Percentiles rank a stretch among this genome's conserved stretches.
Evolutionary conservation across 2,329 filamentous ascomycete species (phyloP).

Genomic region (Sphaerulina vaccinii): DNA sequence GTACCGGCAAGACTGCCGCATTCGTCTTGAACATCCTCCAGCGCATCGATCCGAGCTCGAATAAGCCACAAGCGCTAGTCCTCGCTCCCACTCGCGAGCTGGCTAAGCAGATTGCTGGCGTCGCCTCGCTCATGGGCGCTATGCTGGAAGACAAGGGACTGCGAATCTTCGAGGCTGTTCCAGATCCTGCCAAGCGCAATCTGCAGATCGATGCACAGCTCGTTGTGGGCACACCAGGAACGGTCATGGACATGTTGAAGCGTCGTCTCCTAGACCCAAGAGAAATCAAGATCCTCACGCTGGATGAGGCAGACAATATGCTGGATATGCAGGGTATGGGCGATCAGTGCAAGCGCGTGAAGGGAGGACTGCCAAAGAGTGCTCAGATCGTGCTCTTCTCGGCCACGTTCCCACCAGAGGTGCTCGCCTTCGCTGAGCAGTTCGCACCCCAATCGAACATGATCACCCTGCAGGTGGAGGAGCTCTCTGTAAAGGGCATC

Average conservation of each 20-base stretch:
- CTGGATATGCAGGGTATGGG: conserved; percentile 91
- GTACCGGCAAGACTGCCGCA: conserved; percentile 95
- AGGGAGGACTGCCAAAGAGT: conserved; percentile 67
- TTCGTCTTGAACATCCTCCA: conserved; percentile 91
- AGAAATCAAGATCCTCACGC: conserved; percentile 75
- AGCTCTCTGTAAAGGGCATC: conserved; percentile 94
- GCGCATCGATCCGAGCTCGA: conserved; percentile 71
- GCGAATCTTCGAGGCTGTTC: conserved; percentile 77
- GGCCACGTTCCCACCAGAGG: conserved; percentile 84
- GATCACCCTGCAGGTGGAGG: conserved; percentile 82
- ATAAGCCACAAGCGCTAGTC: conserved; percentile 78
- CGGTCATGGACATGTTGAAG: conserved; percentile 82
- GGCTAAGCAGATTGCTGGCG: conserved; percentile 87
- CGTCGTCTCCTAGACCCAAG: conserved; percentile 70
- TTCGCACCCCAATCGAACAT: conserved; percentile 86
- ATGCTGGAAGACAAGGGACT: conserved; percentile 68
- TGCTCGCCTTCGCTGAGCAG: conserved; percentile 75
- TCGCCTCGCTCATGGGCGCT: conserved; percentile 78
- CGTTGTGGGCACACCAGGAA: conserved; percentile 90
- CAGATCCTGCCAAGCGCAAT: conserved; percentile 68
- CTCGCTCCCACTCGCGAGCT: conserved; percentile 92
- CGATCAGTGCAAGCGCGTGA: conserved; percentile 90
- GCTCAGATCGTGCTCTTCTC: conserved; percentile 95
- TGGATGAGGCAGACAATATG: conserved; percentile 99
- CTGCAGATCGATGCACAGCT: conserved; percentile 71